Evolutionary conservation across 1,284 basidiomycete genomes (phyloP).

Genomic region (Microbotryomycetes sp.): DNA sequence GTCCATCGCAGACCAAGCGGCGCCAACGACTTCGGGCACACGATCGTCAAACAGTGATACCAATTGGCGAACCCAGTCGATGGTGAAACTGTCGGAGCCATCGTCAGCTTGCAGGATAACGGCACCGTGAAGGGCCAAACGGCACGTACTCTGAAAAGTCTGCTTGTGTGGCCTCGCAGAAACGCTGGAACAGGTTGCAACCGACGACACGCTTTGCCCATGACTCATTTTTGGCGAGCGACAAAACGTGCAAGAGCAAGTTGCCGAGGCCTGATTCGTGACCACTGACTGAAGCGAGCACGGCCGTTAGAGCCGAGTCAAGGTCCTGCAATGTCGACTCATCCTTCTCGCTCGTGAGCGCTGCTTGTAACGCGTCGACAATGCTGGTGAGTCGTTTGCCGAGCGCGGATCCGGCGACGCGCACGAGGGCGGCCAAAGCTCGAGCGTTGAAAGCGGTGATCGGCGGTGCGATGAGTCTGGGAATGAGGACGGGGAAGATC

Average conservation of each 20-base stretch:
- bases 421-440: conserved; percentile 81
- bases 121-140: conserved; percentile 32
- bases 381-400: conserved; percentile 74
- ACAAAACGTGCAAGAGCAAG: conserved; percentile 79
- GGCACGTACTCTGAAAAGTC: conserved; percentile 56
- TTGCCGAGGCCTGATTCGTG: conserved; percentile 74
- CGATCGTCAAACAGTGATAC: conserved; percentile 78
- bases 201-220: conserved; percentile 68
- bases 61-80: conserved; percentile 94
- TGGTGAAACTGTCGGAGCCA: conserved; percentile 54
- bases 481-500: conserved; percentile 97
- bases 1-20: conserved; percentile 78
- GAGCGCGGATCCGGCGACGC: conserved; percentile 84
- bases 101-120: conserved; percentile 30
- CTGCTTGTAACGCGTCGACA: conserved; percentile 65
- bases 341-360: conserved; percentile 54
- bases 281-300: conserved; percentile 72
- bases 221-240: conserved; percentile 69
- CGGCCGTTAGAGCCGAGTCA: conserved; percentile 63
- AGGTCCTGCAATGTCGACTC: conserved; percentile 67
- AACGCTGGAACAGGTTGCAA: conserved; percentile 66
- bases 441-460: conserved; percentile 96
- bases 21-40: conserved; percentile 65
- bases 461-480: conserved; percentile 79
- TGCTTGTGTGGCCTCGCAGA: conserved; percentile 70